These are phyloP conservation scores for Colletotrichum lentis DNA, from an alignment of 2,329 filamentous ascomycete genomes.

Conservation along the genomic window DNA sequence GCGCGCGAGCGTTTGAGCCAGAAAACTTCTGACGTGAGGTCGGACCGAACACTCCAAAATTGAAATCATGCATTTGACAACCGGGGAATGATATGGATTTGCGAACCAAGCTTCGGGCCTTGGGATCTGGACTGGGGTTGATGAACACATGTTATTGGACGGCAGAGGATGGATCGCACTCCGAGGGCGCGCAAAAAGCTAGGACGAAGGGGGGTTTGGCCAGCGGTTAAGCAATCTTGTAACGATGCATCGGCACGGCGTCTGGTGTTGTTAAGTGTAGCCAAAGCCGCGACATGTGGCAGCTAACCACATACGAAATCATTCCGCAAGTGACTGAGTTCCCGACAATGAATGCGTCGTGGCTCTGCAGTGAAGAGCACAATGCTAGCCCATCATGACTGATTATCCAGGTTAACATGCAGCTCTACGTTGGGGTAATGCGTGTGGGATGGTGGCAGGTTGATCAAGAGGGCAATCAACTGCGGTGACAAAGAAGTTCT, in stretches of 20 bases:
- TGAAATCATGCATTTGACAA: slow-evolving; percentile 16
- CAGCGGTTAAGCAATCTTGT: slow-evolving; percentile 34
- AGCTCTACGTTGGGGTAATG: slow-evolving; percentile 6
- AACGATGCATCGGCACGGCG: slow-evolving; percentile 36
- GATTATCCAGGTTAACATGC: slow-evolving; percentile 13
- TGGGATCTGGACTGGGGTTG: slow-evolving; percentile 14
- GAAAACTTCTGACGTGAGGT: slow-evolving; percentile 22
- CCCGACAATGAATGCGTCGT: slow-evolving; percentile 1
- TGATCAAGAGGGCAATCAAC: background rate
- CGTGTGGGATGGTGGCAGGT: background rate
- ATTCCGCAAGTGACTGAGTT: background rate
- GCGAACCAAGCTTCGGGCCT: background rate
- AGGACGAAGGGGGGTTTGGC: slow-evolving; percentile 6
- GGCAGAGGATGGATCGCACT: slow-evolving; percentile 17
- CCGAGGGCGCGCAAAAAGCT: background rate
- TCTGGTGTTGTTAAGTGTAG: slow-evolving; percentile 40
- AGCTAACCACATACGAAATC: slow-evolving; percentile 26
- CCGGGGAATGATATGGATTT: slow-evolving; percentile 13
- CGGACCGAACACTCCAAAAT: slow-evolving; percentile 22
- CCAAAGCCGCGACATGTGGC: slow-evolving; percentile 27
- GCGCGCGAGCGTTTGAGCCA: slow-evolving; percentile 10
- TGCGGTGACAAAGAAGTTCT: background rate
- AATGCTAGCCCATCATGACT: slow-evolving; percentile 8
- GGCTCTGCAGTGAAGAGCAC: slow-evolving; percentile 15
- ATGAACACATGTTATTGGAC: slow-evolving; percentile 27